Evolutionary conservation across 2,329 filamentous ascomycete species (phyloP), one percentile per base, ranked within the genome.

Genomic region (Curvularia sp.): DNA sequence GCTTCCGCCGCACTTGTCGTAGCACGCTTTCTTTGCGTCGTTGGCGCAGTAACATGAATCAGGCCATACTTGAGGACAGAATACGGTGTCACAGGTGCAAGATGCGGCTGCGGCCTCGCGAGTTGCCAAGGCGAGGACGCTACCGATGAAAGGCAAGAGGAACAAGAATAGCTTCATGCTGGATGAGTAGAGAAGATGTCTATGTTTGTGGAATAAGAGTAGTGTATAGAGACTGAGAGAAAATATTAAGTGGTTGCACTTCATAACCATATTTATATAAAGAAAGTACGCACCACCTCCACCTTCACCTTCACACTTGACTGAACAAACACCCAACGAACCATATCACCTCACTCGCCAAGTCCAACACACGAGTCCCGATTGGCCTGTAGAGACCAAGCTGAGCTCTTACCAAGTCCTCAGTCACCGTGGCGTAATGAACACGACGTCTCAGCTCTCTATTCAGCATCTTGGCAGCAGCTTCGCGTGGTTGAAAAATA

Each of bases 41-140:
- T 73, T 71, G n/a, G 50, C 50, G 53, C 74, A 76, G 53, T 70
- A 56, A 48, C 74, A 76, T 2, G 66, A 70, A 1, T 66, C 50
- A 0, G 74, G 74, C 57, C 64, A 75, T 7, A 61, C 41, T 51
- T 67, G 64, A 7, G 51, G 36, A 48, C 73, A 75, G 15, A 50
- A 49, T 12, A 56, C 52, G 7, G 49, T 5, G 9, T 69, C 65
- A 60, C 71, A 75, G 15, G 34, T 27, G 18, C 64, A 66, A 5
- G 30, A 3, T 15, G 18, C 9, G 27, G 15, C 8, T 27, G 12
- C 48, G 30, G 50, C 18, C 15, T 36, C 18, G 2, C 32, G 54
- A 23, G n/a, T 23, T 39, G 28, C 18, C 23, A 49, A 9, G 13
- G 45, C 55, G 21, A 58, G 46, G 13, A 23, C 46, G 21, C 30